phyloP scores from a whole-genome alignment of 768 basidiomycete species.

The Clitopilus passeckerianus region DNA sequence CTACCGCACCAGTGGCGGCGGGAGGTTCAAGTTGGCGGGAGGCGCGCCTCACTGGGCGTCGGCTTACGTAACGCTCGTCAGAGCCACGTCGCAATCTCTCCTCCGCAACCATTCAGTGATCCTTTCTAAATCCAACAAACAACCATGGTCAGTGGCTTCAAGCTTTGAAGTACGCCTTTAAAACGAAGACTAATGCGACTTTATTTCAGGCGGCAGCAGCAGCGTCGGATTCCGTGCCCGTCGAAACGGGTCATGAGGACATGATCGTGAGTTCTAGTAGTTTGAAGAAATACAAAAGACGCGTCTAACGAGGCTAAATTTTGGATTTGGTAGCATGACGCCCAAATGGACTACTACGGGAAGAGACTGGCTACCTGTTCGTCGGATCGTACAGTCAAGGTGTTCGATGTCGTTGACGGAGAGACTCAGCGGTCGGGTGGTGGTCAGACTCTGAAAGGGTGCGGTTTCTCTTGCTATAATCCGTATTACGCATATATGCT shows the following conservation, averaged over 20 bases:
- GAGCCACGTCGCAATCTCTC: slow-evolving; percentile 1
- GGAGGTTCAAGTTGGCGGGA: too few relatives aligned
- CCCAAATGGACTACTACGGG: slow-evolving; percentile 97
- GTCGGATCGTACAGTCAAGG: slow-evolving; percentile 90
- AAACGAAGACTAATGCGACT: neutral
- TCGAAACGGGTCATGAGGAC: slow-evolving; percentile 96
- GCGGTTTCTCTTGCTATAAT: slow-evolving; percentile 12
- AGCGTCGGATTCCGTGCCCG: slow-evolving; percentile 67
- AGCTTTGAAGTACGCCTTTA: neutral
- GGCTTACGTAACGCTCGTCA: neutral
- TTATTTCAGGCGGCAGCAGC: slow-evolving; percentile 39
- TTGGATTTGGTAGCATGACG: slow-evolving; percentile 73
- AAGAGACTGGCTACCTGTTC: slow-evolving; percentile 96
- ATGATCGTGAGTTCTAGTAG: slow-evolving; percentile 76
- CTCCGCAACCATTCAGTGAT: neutral
- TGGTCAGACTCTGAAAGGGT: slow-evolving; percentile 83
- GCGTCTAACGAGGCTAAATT: slow-evolving; percentile 1
- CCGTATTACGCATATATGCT: neutral
- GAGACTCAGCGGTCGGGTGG: slow-evolving; percentile 59
- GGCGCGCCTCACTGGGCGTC: neutral
- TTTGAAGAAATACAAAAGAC: neutral
- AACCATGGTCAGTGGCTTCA: neutral
- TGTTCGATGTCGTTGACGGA: slow-evolving; percentile 92
- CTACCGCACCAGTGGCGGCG: too few relatives aligned
- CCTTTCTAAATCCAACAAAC: neutral